Evolutionary conservation across 2,329 filamentous ascomycete species (phyloP), one percentile per base, ranked within the genome.

Genomic region (Neonectria neomacrospora): DNA sequence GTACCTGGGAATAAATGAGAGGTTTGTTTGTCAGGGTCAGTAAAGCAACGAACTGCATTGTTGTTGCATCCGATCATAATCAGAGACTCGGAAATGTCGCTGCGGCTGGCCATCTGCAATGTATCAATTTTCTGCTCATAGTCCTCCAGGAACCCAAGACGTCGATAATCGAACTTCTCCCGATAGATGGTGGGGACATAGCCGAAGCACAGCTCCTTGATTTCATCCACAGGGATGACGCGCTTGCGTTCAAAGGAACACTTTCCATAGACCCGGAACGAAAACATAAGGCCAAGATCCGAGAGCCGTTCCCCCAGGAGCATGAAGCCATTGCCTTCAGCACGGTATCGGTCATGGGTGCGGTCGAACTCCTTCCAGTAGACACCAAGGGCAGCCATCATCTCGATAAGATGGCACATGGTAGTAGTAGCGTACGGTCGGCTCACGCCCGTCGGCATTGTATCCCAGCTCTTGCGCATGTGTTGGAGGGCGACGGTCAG

Each of bases 341-440:
- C 85, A n/a, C 81, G 82, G 53, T 87, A 84, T 18, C 81, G 81
- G 66, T 86, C 83, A 12, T 75, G 75, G 9, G 75, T 80, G 34
- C 83, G 79, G 67, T 87, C 83, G 66, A 88, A 88, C 57, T 85
- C 83, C 65, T 84, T 85, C 86, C 86, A 88, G 73, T 88, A 82
- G 8, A 88, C 79, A 8, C 86, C 85, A 16, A 87, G 75, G 61
- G 83, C 81, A 5, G 83, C 83, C 26, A 84, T 79, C 63, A 87
- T 82, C 76, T 87, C 85, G 30, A 87, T 74, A 3, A 86, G 73
- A 66, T 87, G 85, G 58, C 81, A 85, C 63, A 87, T 84, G n/a
- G 84, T 83, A 0, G 82, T 86, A 0, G 82, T 86, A 3, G 83
- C 84, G 53, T 85, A 86, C 0, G 84, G 84, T 37, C 82, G 82